Percentiles rank a stretch among this genome's conserved stretches.
Evolutionary conservation across 1,284 basidiomycete species (phyloP).

Genomic region (Heimioporus punctisporus): DNA sequence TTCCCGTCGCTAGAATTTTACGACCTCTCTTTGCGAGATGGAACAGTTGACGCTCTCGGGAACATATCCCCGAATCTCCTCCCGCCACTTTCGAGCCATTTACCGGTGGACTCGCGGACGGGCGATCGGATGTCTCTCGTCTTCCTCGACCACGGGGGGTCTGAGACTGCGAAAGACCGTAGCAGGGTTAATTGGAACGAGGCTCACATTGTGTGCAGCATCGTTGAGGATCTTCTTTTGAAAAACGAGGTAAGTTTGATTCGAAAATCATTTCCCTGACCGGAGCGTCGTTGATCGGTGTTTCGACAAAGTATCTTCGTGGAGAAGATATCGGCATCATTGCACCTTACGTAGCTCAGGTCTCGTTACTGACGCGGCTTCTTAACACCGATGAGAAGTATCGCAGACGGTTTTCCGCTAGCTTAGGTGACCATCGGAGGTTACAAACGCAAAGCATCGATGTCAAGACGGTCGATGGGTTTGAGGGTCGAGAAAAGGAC

Average conservation of each 20-base stretch:
- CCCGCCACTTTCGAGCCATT: slow-evolving; percentile 61
- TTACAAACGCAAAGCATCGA: slow-evolving; percentile 70
- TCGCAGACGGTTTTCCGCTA: slow-evolving; percentile 51
- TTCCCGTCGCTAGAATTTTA: slow-evolving; percentile 92
- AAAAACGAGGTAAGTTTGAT: slow-evolving; percentile 63
- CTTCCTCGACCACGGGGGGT: slow-evolving; percentile 77
- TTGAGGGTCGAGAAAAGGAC: slow-evolving; percentile 93
- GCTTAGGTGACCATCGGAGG: slow-evolving; percentile 67
- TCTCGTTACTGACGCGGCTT: slow-evolving; percentile 66
- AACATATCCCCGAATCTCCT: slow-evolving; percentile 51
- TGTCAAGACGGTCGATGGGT: slow-evolving; percentile 91
- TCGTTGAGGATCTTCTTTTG: slow-evolving; percentile 78
- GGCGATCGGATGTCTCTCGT: slow-evolving; percentile 58
- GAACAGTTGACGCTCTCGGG: slow-evolving; percentile 64
- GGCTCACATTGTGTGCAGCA: slow-evolving; percentile 73
- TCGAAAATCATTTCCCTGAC: slow-evolving; percentile 5
- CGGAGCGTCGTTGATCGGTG: slow-evolving; percentile 15
- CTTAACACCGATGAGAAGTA: slow-evolving; percentile 57
- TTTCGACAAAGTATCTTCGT: slow-evolving; percentile 49
- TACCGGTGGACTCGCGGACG: slow-evolving; percentile 36
- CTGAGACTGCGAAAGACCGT: slow-evolving; percentile 65
- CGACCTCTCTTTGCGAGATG: slow-evolving; percentile 67
- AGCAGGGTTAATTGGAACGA: slow-evolving; percentile 79
- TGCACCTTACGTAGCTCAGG: slow-evolving; percentile 86
- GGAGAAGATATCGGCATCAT: slow-evolving; percentile 87